Evolutionary conservation across 2,329 filamentous ascomycete genomes (phyloP), one percentile per base, ranked within the genome.

Genomic region (Trichoderma brevicompactum): DNA sequence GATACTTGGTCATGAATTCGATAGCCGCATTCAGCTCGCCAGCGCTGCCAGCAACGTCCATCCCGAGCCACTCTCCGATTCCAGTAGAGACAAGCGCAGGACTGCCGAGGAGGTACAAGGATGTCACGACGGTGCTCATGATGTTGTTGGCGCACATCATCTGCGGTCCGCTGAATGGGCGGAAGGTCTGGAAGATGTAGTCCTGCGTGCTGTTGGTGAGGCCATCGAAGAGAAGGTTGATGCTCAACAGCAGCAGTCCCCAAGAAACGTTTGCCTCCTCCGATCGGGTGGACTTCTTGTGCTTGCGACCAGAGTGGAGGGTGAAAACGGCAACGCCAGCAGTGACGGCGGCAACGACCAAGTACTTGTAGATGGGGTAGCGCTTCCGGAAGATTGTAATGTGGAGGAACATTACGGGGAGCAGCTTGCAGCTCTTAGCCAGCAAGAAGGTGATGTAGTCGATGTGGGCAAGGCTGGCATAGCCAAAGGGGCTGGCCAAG

Each of bases 91-190:
- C 90, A n/a, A 97, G 78, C 80, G 89, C 92, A 0, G 95, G 95
- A 72, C 89, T 91, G 19, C 93, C 74, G 17, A 94, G 69, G 50
- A 99, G 86, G 73, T 96, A 98, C 0, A 80, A 74, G 19, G 86
- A 83, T 3, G 94, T 98, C 65, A 98, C 82, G 53, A 88, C 74
- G 3, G 93, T 94, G 71, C 87, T 90, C 78, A 98, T 90, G 64
- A 97, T 81, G 76, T 98, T 99, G 79, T 97, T 92, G 44, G 94
- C 94, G 76, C 94, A 96, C 95, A 99, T 99, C 95, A 99, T 99
- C 84, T 99, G 95, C 66, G 94, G 93, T 9, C 95, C 95, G 2
- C 88, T 87, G 76, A 95, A 97, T 13, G 89, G 88, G 69, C 87
- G 87, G 79, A 93, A 96, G 7, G 87, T 83, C 69, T 80, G 79